These are phyloP conservation scores for Pilaira anomala DNA, from an alignment of 192 early-diverging fungal species.

Conservation along the genomic window DNA sequence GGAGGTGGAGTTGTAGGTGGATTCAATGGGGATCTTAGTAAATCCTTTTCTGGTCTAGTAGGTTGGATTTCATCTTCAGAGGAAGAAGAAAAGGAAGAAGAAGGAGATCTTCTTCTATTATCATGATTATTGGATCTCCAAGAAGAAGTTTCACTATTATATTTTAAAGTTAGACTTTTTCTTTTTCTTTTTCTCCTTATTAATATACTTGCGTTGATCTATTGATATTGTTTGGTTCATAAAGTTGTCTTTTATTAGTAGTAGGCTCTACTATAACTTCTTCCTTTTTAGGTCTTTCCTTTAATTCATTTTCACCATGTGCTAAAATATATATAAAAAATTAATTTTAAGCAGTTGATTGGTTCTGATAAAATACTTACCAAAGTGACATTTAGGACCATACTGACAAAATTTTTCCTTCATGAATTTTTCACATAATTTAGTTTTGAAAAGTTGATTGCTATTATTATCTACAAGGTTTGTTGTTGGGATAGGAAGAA, in stretches of 20 bases:
- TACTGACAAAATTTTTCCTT: conserved; percentile 78
- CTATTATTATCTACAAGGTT: neutral
- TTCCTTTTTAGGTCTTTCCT: conserved; percentile 21
- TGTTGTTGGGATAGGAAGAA: neutral
- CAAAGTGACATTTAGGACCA: conserved; percentile 85
- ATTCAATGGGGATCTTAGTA: no score
- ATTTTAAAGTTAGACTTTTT: no score
- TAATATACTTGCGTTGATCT: no score
- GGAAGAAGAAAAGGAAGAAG: no score
- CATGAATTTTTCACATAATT: conserved; percentile 78
- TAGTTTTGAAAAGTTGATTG: conserved; percentile 80
- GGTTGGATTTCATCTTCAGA: no score
- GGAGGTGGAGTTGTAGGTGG: no score
- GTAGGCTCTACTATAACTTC: neutral
- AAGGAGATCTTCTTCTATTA: no score
- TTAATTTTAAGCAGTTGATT: neutral
- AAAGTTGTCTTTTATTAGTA: neutral
- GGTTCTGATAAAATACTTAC: conserved; percentile 19
- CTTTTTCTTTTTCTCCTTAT: no score
- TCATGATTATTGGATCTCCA: no score
- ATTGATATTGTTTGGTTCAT: conserved; percentile 1
- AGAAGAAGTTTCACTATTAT: no score
- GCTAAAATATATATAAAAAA: conserved; percentile 11
- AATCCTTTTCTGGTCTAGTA: no score
- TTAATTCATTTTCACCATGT: conserved; percentile 31